Evolutionary conservation across 2,329 filamentous ascomycete genomes (phyloP), one percentile per base, ranked within the genome.

Genomic region (Neonectria ditissima): DNA sequence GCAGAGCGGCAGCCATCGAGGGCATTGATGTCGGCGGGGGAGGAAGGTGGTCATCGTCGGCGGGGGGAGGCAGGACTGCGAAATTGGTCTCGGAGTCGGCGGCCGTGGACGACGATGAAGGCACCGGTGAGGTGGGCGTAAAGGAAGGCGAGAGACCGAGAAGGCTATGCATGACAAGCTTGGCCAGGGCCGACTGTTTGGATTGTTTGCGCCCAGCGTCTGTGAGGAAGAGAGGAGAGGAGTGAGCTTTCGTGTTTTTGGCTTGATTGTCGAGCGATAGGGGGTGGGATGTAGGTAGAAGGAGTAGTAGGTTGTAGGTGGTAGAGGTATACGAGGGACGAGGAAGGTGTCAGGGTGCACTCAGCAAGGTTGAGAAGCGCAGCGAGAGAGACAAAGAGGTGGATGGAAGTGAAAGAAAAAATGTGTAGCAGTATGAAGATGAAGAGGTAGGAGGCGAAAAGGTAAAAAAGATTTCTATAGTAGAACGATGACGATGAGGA

Each of bases 91-190:
- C 76, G 60, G 74, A 64, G 59, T 76, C 70, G 62, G 70, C 67
- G 52, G 71, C 70, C 43, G 73, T 73, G 34, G 73, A 74, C 69
- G 77, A 78, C 30, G 66, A 74, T 50, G 72, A 72, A 16, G 76
- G 45, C 60, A 65, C 67, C 56, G 69, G 75, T 30, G 73, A 71
- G 26, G 76, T 68, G 63, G 71, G 70, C 54, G 71, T 68, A 51
- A 72, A 72, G 34, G 59, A 54, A 26, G 71, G 67, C 58, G 77
- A 77, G 62, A 75, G 70, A 37, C 73, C 75, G 50, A 79, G 74
- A 69, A 80, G 76, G 70, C 76, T 80, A 77, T 79, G 80, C 81
- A 83, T 83, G 76, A 80, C 80, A 76, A 80, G 75, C 75, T 82
- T 82, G 59, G 80, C 79, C 62, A 82, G 74, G 59, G 74, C 74